A percentile compares a stretch with the other conserved stretches of the same genome.
These are phyloP conservation scores for Globisporangium rhizosaccharum DNA, from an alignment of 352 stramenopile genomes.

Conservation along the genomic window DNA sequence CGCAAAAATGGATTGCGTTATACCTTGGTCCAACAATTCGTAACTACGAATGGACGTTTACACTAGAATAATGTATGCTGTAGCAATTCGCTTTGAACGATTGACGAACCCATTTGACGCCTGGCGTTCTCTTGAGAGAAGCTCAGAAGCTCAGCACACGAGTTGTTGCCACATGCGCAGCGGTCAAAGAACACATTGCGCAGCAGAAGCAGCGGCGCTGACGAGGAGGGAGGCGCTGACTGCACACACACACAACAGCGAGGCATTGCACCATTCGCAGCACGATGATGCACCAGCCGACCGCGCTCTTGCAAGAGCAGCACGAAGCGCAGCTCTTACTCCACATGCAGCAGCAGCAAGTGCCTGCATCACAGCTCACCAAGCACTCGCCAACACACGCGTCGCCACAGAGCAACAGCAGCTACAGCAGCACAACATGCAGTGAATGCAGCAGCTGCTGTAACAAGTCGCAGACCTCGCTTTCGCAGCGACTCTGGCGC, in stretches of 20 bases:
- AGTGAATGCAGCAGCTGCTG: neutral
- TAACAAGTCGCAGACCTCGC: neutral
- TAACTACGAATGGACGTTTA: neutral
- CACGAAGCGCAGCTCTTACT: neutral
- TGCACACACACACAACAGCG: neutral
- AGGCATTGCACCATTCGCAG: neutral
- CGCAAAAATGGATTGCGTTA: no score
- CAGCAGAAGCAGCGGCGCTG: neutral
- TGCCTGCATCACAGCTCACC: neutral
- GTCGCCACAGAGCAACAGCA: neutral
- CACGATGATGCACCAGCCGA: constrained; percentile 5
- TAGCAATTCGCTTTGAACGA: no score
- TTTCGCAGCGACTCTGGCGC: constrained; percentile 12
- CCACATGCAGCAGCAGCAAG: neutral
- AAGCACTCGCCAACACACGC: neutral
- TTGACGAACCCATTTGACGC: no score
- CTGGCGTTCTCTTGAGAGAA: no score
- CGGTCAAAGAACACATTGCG: neutral
- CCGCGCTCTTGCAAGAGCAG: constrained; percentile 10
- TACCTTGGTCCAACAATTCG: neutral
- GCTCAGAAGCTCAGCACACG: neutral
- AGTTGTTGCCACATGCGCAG: neutral
- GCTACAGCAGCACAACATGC: no score
- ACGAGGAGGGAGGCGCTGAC: neutral
- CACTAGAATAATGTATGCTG: no score